Conservation (phyloP, 2,329 filamentous ascomycete species). For the Scopulariopsis brevicaulis region DNA sequence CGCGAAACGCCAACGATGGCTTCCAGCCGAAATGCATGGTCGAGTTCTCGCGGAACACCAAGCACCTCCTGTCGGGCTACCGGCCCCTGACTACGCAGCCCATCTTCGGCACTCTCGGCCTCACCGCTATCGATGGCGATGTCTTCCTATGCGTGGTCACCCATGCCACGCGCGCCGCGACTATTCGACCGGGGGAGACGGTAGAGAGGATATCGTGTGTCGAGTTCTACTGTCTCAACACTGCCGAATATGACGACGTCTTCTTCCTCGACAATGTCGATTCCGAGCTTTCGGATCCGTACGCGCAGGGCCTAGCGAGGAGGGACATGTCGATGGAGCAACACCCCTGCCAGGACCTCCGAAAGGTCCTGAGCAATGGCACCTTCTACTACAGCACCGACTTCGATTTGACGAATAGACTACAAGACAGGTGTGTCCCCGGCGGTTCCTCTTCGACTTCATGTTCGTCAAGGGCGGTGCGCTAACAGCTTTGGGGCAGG, state of each 20-base stretch:
- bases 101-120: constrained; percentile 75
- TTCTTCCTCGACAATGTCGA: constrained; percentile 42
- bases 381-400: constrained; percentile 99
- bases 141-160: constrained; percentile 89
- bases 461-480: constrained; percentile 2
- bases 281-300: constrained; percentile 34
- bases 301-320: constrained; percentile 44
- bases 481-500: constrained; percentile 25
- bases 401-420: constrained; percentile 86
- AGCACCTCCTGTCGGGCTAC: constrained; percentile 63
- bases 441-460: constrained; percentile 5
- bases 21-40: constrained; percentile 65
- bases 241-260: constrained; percentile 73
- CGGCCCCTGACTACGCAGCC: constrained; percentile 61
- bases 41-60: constrained; percentile 60
- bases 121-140: constrained; percentile 74
- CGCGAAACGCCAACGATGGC: constrained; percentile 24
- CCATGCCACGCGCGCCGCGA: constrained; percentile 65
- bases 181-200: constrained; percentile 75
- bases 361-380: constrained; percentile 84
- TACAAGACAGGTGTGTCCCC: constrained; percentile 64
- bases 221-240: constrained; percentile 88
- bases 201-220: constrained; percentile 79
- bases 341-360: constrained; percentile 81
- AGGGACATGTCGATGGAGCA: constrained; percentile 58